A percentile compares a stretch with the other conserved stretches of the same genome.
Evolutionary conservation across 768 basidiomycete genomes (phyloP).

Genomic region (Hortiboletus campestris): DNA sequence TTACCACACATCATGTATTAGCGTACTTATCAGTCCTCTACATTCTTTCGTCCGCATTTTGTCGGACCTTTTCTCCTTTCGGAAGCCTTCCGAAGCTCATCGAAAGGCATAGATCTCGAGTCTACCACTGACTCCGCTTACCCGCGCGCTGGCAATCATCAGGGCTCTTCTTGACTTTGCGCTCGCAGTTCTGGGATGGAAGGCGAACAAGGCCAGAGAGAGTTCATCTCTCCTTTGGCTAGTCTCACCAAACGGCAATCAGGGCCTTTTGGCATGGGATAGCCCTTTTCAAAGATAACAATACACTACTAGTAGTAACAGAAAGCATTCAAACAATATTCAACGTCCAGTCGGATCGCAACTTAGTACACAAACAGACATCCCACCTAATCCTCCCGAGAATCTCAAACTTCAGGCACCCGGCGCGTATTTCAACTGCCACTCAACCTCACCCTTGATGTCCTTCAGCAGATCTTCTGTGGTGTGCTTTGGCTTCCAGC

Average conservation of each 20-base stretch:
- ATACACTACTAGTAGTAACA: too few species aligned
- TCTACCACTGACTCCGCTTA: not conserved
- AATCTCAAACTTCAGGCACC: not conserved
- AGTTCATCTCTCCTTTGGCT: constrained; percentile 19
- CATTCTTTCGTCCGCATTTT: too few species aligned
- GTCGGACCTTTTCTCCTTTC: too few species aligned
- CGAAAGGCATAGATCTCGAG: not conserved
- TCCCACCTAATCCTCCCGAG: not conserved
- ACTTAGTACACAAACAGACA: not conserved
- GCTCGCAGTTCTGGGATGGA: constrained; percentile 20
- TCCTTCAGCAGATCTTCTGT: constrained; percentile 21
- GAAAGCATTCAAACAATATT: not conserved
- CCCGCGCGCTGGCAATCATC: constrained; percentile 1
- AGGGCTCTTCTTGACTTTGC: constrained; percentile 11
- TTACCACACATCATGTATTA: too few species aligned
- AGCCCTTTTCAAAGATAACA: too few species aligned
- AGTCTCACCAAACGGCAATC: constrained; percentile 19
- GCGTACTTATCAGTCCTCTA: too few species aligned
- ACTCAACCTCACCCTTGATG: constrained; percentile 21
- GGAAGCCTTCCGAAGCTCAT: too few species aligned
- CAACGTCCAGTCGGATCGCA: not conserved
- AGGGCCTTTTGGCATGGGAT: not conserved
- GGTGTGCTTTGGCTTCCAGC: constrained; percentile 34
- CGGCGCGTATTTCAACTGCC: constrained; percentile 9
- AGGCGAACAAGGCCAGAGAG: constrained; percentile 18